Evolutionary conservation across 164 flowering plant species (phyloP).

Genomic region (Chimonanthus salicifolius): DNA sequence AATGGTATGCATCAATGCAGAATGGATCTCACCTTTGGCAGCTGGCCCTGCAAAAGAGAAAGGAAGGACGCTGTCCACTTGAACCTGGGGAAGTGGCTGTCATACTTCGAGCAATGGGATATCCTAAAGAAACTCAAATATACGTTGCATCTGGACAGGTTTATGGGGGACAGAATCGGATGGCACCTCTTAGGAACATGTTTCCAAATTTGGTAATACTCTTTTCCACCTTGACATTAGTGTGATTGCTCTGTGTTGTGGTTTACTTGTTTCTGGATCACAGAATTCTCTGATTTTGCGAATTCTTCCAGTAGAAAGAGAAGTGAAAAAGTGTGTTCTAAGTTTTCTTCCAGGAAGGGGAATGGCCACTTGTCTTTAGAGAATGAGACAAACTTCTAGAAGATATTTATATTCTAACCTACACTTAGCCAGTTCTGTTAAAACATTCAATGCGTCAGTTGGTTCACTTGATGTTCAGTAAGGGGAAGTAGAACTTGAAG

Average conservation of each 20-base stretch:
- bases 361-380: not conserved
- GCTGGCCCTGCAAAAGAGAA: slow-evolving; percentile 88
- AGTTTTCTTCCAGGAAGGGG: not conserved
- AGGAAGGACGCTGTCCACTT: slow-evolving; percentile 98
- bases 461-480: not conserved
- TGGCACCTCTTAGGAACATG: slow-evolving; percentile 99
- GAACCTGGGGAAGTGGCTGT: slow-evolving; percentile 99
- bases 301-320: no score
- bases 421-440: no score
- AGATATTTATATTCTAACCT: no score
- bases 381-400: not conserved
- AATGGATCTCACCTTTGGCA: slow-evolving; percentile 98
- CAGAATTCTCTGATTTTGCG: not conserved
- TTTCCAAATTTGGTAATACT: slow-evolving; percentile 83
- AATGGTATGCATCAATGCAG: slow-evolving; percentile 35
- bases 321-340: not conserved
- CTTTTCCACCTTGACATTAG: not conserved
- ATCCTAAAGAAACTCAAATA: slow-evolving; percentile 95
- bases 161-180: slow-evolving; percentile 93
- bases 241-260: not conserved
- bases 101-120: slow-evolving; percentile 94
- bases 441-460: no score
- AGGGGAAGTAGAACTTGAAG: not conserved
- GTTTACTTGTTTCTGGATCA: not conserved
- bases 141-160: slow-evolving; percentile 99